Evolutionary conservation across 75 land plant genomes (phyloP), one percentile per base, ranked within the genome.

Genomic region (Ceratopteris richardii): DNA sequence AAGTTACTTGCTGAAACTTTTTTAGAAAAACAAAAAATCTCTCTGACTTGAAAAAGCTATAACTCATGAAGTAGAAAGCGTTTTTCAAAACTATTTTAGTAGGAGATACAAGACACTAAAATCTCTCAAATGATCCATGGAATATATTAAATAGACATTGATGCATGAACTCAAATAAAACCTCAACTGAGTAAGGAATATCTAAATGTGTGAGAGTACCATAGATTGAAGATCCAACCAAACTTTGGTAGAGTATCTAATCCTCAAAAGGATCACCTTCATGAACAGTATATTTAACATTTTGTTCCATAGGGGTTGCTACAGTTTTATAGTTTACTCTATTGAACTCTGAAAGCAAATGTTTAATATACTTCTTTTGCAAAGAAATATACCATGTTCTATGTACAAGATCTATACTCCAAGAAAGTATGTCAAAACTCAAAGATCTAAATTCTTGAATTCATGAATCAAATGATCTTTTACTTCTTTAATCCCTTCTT

Each of bases 391-490:
- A 16, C 64, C 71, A 19, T 61, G 23, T 16, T 28, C 0, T 6
- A n/a, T 20, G 48, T 54, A 50, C 9, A 50, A 0, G 0, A 68
- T 63, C 31, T 68, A 63, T 54, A 68, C 54, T 11, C 63, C 63
- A 39, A 71, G 50, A 51, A 62, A 70, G 42, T 31, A 64, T 3
- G 29, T 28, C 66, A 70, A 43, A 21, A 14, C 22, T 24, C 72
- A 59, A 7, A 71, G 31, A 54, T 71, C 47, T 14, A 29, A 57
- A 51, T 64, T 71, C 21, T 71, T 61, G 51, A 41, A 70, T 62
- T 64, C 73, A 5, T 36, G 57, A 29, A 27, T 40, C 62, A 72
- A 60, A 5, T 58, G 9, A 6, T 9, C 13, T 25, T 58, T 64
- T 24, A 72, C 63, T 25, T 65, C 58, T 39, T 12, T 6, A 10